Conservation (phyloP, 2,329 filamentous ascomycete genomes). For the Thermochaetoides dissita region DNA sequence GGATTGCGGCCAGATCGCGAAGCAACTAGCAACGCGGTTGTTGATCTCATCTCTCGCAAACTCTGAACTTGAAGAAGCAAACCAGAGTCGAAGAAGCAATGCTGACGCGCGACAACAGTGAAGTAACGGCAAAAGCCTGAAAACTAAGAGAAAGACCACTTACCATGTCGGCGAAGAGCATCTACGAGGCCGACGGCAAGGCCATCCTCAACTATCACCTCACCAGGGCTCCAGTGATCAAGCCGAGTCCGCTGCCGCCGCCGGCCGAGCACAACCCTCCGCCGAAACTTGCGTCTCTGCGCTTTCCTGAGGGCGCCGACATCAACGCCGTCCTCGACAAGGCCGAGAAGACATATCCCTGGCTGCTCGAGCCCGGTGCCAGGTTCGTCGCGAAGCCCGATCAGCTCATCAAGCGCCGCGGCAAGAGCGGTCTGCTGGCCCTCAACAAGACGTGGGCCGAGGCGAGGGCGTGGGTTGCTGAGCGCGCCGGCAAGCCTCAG, state of each 20-base stretch:
- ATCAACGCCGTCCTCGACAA: conserved; percentile 78
- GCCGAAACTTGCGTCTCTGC: conserved; percentile 75
- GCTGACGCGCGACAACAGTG: neutral
- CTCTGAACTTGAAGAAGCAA: conserved; percentile 3
- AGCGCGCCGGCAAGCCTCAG: conserved; percentile 79
- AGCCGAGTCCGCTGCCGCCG: conserved; percentile 81
- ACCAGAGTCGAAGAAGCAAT: conserved; percentile 5
- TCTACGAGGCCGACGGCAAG: conserved; percentile 99
- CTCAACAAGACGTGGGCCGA: conserved; percentile 97
- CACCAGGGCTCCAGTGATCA: conserved; percentile 92
- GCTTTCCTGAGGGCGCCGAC: conserved; percentile 81
- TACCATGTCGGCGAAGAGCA: conserved; percentile 86
- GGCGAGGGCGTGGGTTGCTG: conserved; percentile 84
- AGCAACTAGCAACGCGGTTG: too few species aligned
- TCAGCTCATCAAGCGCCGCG: conserved; percentile 98
- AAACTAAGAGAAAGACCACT: conserved; percentile 5
- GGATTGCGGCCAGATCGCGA: too few species aligned
- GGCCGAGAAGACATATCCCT: conserved; percentile 93
- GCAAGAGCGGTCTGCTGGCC: conserved; percentile 92
- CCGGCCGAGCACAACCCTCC: conserved; percentile 83
- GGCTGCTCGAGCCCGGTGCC: conserved; percentile 68
- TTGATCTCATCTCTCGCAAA: too few species aligned
- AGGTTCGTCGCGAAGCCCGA: conserved; percentile 99
- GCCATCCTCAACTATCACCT: conserved; percentile 99
- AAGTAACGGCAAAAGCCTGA: too few species aligned